Conservation (phyloP, 768 basidiomycete species). For the Phlegmacium glaucopus region DNA sequence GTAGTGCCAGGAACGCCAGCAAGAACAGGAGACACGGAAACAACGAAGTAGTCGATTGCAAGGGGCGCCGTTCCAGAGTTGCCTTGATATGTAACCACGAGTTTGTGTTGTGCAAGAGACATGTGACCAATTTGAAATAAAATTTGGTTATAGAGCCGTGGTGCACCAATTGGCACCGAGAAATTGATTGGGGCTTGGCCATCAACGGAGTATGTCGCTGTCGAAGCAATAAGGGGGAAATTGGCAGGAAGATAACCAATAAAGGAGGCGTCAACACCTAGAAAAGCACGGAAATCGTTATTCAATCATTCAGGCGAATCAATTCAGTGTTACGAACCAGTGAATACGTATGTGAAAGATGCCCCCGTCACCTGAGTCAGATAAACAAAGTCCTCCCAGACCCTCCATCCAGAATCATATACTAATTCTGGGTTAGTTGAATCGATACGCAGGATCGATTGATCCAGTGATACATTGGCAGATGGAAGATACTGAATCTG, state of each 20-base stretch:
- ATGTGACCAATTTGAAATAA: constrained; percentile 19
- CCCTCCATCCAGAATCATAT: constrained; percentile 17
- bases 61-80: constrained; percentile 17
- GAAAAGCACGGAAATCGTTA: neutral
- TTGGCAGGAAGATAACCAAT: constrained; percentile 17
- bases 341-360: constrained; percentile 20
- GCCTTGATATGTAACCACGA: constrained; percentile 21
- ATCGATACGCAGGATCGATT: constrained; percentile 9
- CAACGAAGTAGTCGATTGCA: constrained; percentile 12
- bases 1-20: too few species aligned
- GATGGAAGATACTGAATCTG: constrained; percentile 21
- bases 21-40: too few species aligned
- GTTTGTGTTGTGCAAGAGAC: constrained; percentile 15
- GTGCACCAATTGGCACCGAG: constrained; percentile 7
- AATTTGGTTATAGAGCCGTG: constrained; percentile 17
- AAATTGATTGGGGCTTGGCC: constrained; percentile 9
- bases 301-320: neutral
- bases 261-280: constrained; percentile 16
- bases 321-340: constrained; percentile 11
- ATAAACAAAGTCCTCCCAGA: constrained; percentile 9
- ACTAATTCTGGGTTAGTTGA: constrained; percentile 17
- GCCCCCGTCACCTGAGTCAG: constrained; percentile 17
- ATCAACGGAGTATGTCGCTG: constrained; percentile 21
- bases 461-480: constrained; percentile 8
- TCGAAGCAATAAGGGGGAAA: constrained; percentile 11